A percentile compares a stretch with the other conserved stretches of the same genome.
Conservation (phyloP, 1,284 basidiomycete genomes). For the Ustilago lituana region DNA sequence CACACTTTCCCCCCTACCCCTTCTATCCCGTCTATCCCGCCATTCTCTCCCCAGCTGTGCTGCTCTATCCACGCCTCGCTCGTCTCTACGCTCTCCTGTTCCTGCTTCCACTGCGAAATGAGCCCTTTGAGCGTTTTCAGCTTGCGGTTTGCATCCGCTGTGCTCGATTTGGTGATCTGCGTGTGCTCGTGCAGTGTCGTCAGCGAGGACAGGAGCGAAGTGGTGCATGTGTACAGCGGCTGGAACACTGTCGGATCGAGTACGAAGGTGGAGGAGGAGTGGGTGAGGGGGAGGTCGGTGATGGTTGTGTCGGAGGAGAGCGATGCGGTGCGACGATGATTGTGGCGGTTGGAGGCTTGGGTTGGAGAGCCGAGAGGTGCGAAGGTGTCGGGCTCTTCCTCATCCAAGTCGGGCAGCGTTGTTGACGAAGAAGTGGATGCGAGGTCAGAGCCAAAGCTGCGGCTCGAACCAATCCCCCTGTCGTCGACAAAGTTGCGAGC, state of each 20-base stretch:
- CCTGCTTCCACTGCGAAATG: constrained; percentile 29
- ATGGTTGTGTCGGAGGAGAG: constrained; percentile 5
- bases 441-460: not conserved
- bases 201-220: constrained; percentile 15
- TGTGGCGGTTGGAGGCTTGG: too few species aligned
- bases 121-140: constrained; percentile 31
- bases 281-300: not conserved
- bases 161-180: constrained; percentile 36
- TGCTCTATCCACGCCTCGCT: constrained; percentile 43
- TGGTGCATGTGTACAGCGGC: constrained; percentile 24
- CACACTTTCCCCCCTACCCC: constrained; percentile 6
- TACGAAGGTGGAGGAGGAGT: not conserved
- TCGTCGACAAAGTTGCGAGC: not conserved
- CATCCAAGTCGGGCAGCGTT: not conserved
- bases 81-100: constrained; percentile 29
- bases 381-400: not conserved
- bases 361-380: too few species aligned
- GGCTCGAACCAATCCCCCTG: too few species aligned
- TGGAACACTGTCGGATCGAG: constrained; percentile 5
- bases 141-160: constrained; percentile 36
- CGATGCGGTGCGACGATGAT: not conserved
- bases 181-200: constrained; percentile 42
- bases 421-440: not conserved
- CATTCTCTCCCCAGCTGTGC: too few species aligned
- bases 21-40: not conserved